Base-by-base conservation (phyloP, 1,284 basidiomycete genomes). In the Singerocomus inundabilis region DNA sequence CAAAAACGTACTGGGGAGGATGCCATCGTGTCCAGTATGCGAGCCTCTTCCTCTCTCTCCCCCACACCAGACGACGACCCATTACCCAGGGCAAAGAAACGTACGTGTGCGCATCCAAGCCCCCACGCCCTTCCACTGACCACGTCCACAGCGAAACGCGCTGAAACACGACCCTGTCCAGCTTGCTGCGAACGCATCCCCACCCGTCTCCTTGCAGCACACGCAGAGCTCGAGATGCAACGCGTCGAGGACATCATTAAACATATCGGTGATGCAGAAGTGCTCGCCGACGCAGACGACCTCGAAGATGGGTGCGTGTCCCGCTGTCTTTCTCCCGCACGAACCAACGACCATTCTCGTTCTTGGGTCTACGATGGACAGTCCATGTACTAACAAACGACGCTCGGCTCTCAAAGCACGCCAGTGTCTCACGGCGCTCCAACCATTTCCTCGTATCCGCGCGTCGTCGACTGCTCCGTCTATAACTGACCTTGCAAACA, bases 161-260 rank as follows among this genome's bases (percentile, higher is more conserved):
- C 84, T 12, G 85, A 88, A 62, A 89, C 84, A 2, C 74, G 81
- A 51, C 72, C 72, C 48, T 91, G 88, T 61, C 88, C 88, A 1
- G 78, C 85, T 33, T 91, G 88, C 64, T 70, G 76, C 18, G 87
- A 90, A 61, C 64, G 66, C 28, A 85, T 91, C 39, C 87, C 88
- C 7, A 59, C 88, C 16, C 80, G 88, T 13, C 73, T 90, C 12
- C 71, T 91, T 13, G 73, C 71, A 3, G 73, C 72, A 46, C 88
- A 91, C 58, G 73, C 77, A 3, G 75, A 75, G 35, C 73, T 89
- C 29, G 88, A 91, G 64, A 68, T 76, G 39, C 74, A 84, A 55
- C 78, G 87, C 51, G 74, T 90, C 21, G 78, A 88, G 47, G 75
- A 79, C 40, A 84, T 91, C 46, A 76, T 87, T 21, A 70, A 69